Evolutionary conservation across 179 eudicot genomes (phyloP).

Genomic region (Carnegiea gigantea): DNA sequence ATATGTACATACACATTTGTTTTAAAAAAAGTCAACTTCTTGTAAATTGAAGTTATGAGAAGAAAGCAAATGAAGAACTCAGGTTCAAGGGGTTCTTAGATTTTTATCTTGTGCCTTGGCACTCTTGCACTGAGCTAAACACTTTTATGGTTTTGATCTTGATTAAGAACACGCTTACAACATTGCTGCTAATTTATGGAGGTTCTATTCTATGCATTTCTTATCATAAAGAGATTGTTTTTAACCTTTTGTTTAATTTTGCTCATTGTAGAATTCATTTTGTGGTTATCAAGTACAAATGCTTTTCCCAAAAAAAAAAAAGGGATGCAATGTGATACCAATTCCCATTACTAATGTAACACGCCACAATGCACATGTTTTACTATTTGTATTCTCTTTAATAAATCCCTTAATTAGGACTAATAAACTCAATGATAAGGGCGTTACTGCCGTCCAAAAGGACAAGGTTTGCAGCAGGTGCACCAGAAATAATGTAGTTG

Average conservation of each 20-base stretch:
- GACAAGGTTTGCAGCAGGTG: too few species aligned
- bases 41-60: not conserved
- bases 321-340: not conserved
- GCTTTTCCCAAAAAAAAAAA: not conserved
- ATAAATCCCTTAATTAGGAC: too few species aligned
- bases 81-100: not conserved
- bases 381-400: too few species aligned
- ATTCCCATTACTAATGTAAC: not conserved
- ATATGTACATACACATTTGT: not conserved
- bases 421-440: too few species aligned
- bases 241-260: not conserved
- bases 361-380: too few species aligned
- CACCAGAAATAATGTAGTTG: too few species aligned
- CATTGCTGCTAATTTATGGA: too few species aligned
- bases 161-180: too few species aligned
- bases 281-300: not conserved
- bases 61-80: not conserved
- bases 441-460: too few species aligned
- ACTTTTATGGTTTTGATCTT: too few species aligned
- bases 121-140: not conserved
- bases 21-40: not conserved
- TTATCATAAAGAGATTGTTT: not conserved
- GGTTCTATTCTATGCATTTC: too few species aligned
- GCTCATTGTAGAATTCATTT: not conserved
- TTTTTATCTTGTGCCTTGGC: not conserved